These are phyloP conservation scores for Ramichloridium luteum DNA, from an alignment of 2,329 filamentous ascomycete species.

Conservation along the genomic window DNA sequence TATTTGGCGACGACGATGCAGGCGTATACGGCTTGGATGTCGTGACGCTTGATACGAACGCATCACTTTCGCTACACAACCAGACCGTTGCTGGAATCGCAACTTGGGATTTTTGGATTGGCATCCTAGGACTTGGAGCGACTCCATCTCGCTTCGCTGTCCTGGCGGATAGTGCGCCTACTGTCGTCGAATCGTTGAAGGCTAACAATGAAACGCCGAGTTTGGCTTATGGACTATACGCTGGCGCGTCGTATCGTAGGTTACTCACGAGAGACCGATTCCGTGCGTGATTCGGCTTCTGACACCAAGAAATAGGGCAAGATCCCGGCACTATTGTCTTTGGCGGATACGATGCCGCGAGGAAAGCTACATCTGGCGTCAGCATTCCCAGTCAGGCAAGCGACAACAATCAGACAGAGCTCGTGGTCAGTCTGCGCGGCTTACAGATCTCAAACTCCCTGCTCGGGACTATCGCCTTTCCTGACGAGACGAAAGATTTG, in stretches of 20 bases:
- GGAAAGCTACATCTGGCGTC: neutral
- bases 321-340: neutral
- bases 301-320: no score
- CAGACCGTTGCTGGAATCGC: conserved; percentile 25
- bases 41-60: conserved; percentile 15
- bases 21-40: conserved; percentile 28
- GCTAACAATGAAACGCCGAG: neutral
- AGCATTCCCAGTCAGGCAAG: neutral
- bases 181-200: neutral
- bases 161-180: neutral
- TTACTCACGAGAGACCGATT: no score
- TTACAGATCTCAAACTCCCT: neutral
- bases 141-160: conserved; percentile 12
- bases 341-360: neutral
- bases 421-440: neutral
- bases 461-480: neutral
- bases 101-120: conserved; percentile 25
- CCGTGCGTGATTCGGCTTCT: no score
- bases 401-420: neutral
- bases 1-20: conserved; percentile 14
- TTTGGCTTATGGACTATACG: neutral
- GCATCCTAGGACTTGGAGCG: conserved; percentile 21
- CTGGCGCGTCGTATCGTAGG: neutral
- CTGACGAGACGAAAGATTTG: neutral
- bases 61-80: conserved; percentile 14